phyloP scores from a whole-genome alignment of 2,329 filamentous ascomycete genomes.

The Claviceps sp. region DNA sequence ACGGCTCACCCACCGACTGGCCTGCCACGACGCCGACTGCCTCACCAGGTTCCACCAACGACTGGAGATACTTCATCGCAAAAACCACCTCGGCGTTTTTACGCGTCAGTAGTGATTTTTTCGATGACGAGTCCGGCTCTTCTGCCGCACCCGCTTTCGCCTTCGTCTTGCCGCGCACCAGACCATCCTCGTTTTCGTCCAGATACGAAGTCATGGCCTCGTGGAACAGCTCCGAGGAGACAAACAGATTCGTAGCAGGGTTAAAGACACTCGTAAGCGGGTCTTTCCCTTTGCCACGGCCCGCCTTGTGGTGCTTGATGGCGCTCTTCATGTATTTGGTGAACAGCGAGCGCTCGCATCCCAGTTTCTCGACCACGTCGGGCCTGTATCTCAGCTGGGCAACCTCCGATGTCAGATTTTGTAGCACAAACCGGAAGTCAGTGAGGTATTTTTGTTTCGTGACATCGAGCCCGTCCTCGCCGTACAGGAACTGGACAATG shows the following conservation, averaged over 20 bases:
- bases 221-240: conserved; percentile 80
- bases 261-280: conserved; percentile 61
- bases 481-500: conserved; percentile 89
- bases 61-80: conserved; percentile 84
- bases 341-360: conserved; percentile 43
- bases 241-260: conserved; percentile 67
- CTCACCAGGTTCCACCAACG: conserved; percentile 86
- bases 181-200: conserved; percentile 56
- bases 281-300: conserved; percentile 49
- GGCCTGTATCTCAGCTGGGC: conserved; percentile 58
- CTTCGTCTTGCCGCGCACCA: conserved; percentile 31
- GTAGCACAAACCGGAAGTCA: conserved; percentile 79
- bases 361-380: conserved; percentile 30
- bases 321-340: conserved; percentile 73
- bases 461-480: conserved; percentile 89
- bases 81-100: conserved; percentile 75
- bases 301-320: conserved; percentile 54
- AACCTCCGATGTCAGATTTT: conserved; percentile 72
- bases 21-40: conserved; percentile 94
- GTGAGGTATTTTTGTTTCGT: conserved; percentile 85
- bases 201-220: conserved; percentile 60
- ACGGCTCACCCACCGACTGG: conserved; percentile 92
- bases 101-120: conserved; percentile 36
- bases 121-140: background rate
- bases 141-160: background rate